Base-by-base conservation (phyloP, 805 yeast species). In the Candida caryicola region DNA sequence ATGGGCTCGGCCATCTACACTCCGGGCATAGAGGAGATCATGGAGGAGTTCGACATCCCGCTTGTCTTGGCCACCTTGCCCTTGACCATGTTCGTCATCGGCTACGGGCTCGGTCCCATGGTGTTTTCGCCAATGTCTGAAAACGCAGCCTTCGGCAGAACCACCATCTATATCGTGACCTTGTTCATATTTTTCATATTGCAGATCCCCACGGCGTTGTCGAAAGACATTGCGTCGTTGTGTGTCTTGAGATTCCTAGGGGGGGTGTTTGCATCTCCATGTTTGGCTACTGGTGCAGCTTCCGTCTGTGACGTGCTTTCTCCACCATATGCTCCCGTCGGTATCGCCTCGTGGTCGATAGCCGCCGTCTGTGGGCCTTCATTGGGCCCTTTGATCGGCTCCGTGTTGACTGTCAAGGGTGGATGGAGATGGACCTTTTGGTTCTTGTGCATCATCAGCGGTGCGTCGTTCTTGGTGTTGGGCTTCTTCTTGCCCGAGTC, bases 31-130 rank as follows among this genome's bases (percentile, higher is more conserved):
- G 61, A 53, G 14, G 57, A 63, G n/a, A 51, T 80, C 18, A 66
- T 62, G 55, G 55, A 57, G 18, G 73, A 76, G 31, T 76, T 77
- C 47, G 44, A 58, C n/a, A 67, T 74, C 4, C 60, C 72, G 12
- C 57, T 57, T 23, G 71, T 67, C 4, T 65, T 66, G 4, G 77
- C 79, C 0, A 60, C 72, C 1, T 59, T 81, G 25, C 79, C 81
- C 2, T 62, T 81, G 47, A 60, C 81, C 0, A 44, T 77, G 27
- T 81, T 73, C 45, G 79, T 79, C 5, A 47, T 78, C 19, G 85
- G 84, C 7, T 79, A 80, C 49, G 85, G 81, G 36, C 34, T 77
- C 14, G 83, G 83, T 1, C 83, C 83, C 2, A 62, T 79, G 63
- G 44, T 77, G 2, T 73, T 77, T 37, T 73, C 82, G 0, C 85